Conservation (phyloP, 805 yeast species). For the Lipomyces yamanashiensis region DNA sequence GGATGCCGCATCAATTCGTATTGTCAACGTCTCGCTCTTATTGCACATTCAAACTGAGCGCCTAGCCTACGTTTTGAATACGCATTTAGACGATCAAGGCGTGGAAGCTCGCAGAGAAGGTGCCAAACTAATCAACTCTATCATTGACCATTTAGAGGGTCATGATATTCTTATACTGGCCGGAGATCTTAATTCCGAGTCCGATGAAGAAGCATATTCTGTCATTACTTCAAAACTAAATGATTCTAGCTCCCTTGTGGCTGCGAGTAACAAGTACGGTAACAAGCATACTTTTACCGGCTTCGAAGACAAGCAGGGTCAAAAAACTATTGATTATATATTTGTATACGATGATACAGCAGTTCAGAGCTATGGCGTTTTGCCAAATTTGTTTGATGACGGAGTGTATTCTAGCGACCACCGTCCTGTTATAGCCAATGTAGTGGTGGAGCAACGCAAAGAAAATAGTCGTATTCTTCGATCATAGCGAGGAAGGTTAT, state of each 20-base stretch:
- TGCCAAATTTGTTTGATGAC: conserved; percentile 28
- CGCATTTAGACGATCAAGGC: conserved; percentile 59
- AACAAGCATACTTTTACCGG: conserved; percentile 56
- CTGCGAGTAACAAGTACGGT: conserved; percentile 50
- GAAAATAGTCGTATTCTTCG: background rate
- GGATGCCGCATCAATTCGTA: conserved; percentile 54
- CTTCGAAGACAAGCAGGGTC: conserved; percentile 44
- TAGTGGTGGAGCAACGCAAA: conserved; percentile 6
- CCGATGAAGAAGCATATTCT: conserved; percentile 51
- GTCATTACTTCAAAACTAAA: conserved; percentile 47
- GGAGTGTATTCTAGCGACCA: conserved; percentile 27
- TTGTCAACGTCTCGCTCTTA: conserved; percentile 48
- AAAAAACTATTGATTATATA: conserved; percentile 50
- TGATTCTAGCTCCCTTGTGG: conserved; percentile 45
- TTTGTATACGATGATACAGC: conserved; percentile 30
- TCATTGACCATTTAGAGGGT: conserved; percentile 44
- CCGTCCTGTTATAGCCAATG: conserved; percentile 31
- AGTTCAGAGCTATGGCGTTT: conserved; percentile 19
- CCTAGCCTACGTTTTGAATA: conserved; percentile 48
- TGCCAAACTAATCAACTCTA: conserved; percentile 49
- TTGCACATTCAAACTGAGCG: conserved; percentile 39
- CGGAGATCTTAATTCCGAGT: conserved; percentile 63
- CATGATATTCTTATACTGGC: conserved; percentile 50
- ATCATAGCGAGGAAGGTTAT: no score
- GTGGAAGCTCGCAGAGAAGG: conserved; percentile 53